Evolutionary conservation across 768 basidiomycete genomes (phyloP).

Genomic region (Mycena floridula): DNA sequence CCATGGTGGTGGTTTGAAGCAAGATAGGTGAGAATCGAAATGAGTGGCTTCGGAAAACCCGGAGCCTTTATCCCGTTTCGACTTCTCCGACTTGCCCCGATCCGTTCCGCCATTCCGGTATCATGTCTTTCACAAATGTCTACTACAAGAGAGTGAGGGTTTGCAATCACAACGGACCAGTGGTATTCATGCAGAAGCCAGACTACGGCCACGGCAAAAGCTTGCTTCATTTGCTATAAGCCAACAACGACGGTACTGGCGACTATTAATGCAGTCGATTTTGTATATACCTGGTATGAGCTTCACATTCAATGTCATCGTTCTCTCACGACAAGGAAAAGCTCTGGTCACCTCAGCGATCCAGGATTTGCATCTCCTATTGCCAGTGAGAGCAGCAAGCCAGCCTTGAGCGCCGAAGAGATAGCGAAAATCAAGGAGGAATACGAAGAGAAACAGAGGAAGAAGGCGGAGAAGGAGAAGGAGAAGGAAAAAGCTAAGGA

Average conservation of each 20-base stretch:
- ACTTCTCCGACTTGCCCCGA: not conserved
- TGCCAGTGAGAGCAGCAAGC: conserved; percentile 31
- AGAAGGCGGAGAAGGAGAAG: conserved; percentile 50
- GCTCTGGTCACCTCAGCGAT: conserved; percentile 76
- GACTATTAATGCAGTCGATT: conserved; percentile 78
- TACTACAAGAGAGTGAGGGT: conserved; percentile 83
- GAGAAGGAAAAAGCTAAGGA: conserved; percentile 41
- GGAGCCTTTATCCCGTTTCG: too few species aligned
- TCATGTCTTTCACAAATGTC: conserved; percentile 69
- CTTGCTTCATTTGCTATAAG: conserved; percentile 75
- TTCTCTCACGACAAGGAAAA: too few species aligned
- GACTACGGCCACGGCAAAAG: conserved; percentile 72
- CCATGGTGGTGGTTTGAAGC: conserved; percentile 42
- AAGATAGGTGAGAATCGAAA: conserved; percentile 16
- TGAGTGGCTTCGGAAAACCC: too few species aligned
- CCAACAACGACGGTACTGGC: conserved; percentile 82
- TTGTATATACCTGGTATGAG: conserved; percentile 84
- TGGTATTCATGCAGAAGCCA: conserved; percentile 21
- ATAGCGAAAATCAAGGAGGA: conserved; percentile 73
- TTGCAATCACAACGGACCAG: not conserved
- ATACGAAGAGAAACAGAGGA: conserved; percentile 70
- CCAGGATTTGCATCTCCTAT: conserved; percentile 62
- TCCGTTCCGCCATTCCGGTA: too few species aligned
- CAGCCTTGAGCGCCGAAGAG: conserved; percentile 56
- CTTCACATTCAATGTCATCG: too few species aligned